These are phyloP conservation scores for Maudiozyma bulderi DNA, from an alignment of 805 yeast genomes.

Conservation along the genomic window DNA sequence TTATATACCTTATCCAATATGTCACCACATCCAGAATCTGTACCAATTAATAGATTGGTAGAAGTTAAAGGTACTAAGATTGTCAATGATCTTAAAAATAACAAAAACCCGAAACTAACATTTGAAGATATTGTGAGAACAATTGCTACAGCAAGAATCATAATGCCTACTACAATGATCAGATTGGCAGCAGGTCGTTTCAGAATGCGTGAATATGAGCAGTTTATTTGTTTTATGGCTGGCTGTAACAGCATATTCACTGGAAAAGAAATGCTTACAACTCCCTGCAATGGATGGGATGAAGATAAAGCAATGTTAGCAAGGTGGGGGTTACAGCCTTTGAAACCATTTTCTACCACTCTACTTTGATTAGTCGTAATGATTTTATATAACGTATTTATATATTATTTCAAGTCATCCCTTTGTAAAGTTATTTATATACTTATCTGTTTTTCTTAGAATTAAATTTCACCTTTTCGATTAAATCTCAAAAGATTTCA, in stretches of 20 bases:
- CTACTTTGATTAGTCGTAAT: not conserved
- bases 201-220: conserved; percentile 71
- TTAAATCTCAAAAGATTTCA: no score
- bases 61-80: conserved; percentile 74
- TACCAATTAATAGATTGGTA: conserved; percentile 74
- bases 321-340: conserved; percentile 60
- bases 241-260: conserved; percentile 78
- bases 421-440: no score
- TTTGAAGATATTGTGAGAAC: conserved; percentile 59
- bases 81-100: conserved; percentile 40
- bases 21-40: conserved; percentile 67
- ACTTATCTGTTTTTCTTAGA: no score
- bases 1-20: conserved; percentile 56
- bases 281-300: conserved; percentile 79
- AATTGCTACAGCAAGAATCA: conserved; percentile 63
- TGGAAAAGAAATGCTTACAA: conserved; percentile 72
- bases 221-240: conserved; percentile 62
- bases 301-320: conserved; percentile 61
- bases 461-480: no score
- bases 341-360: conserved; percentile 35
- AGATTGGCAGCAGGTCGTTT: conserved; percentile 76
- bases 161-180: conserved; percentile 64
- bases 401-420: no score
- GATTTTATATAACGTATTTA: not conserved
- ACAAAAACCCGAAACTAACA: conserved; percentile 37